Evolutionary conservation across 106 monocot genomes (phyloP), one percentile per base, ranked within the genome.

Genomic region (Gastrodia elata): DNA sequence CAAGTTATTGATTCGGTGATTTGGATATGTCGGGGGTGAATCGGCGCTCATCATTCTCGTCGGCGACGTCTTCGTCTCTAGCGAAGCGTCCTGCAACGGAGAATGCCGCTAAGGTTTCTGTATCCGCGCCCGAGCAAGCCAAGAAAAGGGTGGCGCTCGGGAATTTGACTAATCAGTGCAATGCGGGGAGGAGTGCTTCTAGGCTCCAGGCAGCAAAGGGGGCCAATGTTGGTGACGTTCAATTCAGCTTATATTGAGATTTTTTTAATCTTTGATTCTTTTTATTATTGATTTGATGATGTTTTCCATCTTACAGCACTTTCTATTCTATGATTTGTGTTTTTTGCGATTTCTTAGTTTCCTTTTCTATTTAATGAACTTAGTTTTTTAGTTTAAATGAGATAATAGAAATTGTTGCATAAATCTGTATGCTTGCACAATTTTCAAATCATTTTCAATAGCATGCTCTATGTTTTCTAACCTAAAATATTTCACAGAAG

Each of bases 131-230:
- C 33, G 78, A 81, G 77, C 84, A 87, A 76, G 82, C 91, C 35
- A 87, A 87, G 81, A 87, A 85, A 82, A 78, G 91, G 74, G 72
- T 78, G 8, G 85, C 85, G 20, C 87, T 91, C 28, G 80, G 83
- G 41, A 87, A 87, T 52, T 24, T 91, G 37, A 87, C 83, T 5
- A 91, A 91, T 59, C 79, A 75, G 72, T 4, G 52, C 68, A 65
- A 24, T 41, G 76, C 8, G 11, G 79, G 65, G 64, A 64, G 73
- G 20, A 65, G 40, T 39, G 42, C 70, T 8, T 18, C 71, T 15
- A 71, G 73, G 41, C 18, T 65, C 2, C 10, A 73, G 27, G 73
- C 15, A 7, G 16, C 64, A 0, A 85, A 85, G 49, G 77, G 68
- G 56, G 13, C n/a, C 74, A 71, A 78, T 43, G 80, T 80, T 67